phyloP scores from a whole-genome alignment of 371 early-diverging fungal genomes.

The Mortierella sp. region DNA sequence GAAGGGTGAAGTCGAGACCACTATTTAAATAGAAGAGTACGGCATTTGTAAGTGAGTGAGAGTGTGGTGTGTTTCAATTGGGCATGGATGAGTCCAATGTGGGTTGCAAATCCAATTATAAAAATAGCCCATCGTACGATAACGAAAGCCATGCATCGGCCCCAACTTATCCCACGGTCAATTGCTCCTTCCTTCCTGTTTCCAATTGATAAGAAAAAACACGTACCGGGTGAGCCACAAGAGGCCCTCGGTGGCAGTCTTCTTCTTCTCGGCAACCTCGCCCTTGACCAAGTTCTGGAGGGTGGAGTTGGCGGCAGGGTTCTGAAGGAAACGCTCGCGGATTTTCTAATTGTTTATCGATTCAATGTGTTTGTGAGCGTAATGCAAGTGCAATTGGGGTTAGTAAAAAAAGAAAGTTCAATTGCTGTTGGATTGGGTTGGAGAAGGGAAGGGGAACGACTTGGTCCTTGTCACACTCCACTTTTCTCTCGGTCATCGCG shows the following conservation, averaged over 20 bases:
- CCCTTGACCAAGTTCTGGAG: constrained; percentile 83
- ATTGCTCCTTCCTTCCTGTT: neutral
- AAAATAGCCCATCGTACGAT: neutral
- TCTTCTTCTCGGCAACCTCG: constrained; percentile 79
- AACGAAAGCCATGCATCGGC: neutral
- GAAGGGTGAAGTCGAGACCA: constrained; percentile 90
- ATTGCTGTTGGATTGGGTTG: neutral
- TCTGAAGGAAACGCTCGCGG: constrained; percentile 71
- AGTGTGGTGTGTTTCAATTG: neutral
- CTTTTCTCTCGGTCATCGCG: neutral
- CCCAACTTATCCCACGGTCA: neutral
- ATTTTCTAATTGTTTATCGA: constrained; percentile 77
- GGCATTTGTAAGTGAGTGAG: neutral
- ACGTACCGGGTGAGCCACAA: constrained; percentile 92
- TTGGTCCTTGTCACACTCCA: neutral
- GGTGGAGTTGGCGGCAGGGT: constrained; percentile 79
- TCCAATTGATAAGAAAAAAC: neutral
- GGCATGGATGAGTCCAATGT: neutral
- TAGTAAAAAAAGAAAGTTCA: constrained; percentile 3
- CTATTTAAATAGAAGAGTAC: constrained; percentile 49
- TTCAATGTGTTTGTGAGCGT: neutral
- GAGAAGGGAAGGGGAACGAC: neutral
- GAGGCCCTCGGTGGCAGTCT: constrained; percentile 90
- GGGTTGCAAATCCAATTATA: neutral
- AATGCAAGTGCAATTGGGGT: neutral